Percentiles rank a stretch among this genome's conserved stretches.
phyloP scores from a whole-genome alignment of 2,329 filamentous ascomycete genomes.

The Talaromyces sp. region DNA sequence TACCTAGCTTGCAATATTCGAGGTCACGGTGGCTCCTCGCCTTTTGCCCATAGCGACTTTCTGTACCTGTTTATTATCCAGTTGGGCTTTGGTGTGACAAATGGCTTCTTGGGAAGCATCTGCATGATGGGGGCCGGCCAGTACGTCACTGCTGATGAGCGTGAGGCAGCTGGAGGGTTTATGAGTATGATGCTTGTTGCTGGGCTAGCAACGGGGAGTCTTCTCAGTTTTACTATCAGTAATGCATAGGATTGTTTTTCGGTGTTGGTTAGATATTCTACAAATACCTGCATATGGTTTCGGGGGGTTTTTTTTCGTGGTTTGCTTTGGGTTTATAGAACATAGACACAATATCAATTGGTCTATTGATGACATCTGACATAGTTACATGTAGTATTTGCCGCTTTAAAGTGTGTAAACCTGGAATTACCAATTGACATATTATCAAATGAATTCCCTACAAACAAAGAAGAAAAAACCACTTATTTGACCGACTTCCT shows the following conservation, averaged over 20 bases:
- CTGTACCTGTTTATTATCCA: slow-evolving; percentile 88
- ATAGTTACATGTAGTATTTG: too few relatives aligned
- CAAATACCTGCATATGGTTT: neutral
- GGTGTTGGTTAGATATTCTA: neutral
- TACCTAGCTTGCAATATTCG: slow-evolving; percentile 88
- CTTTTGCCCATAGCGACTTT: slow-evolving; percentile 70
- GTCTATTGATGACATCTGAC: too few relatives aligned
- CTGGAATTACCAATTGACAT: too few relatives aligned
- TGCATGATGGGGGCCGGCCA: slow-evolving; percentile 88
- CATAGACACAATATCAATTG: too few relatives aligned
- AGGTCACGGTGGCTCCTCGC: slow-evolving; percentile 61
- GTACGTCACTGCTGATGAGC: slow-evolving; percentile 76
- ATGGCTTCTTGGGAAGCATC: slow-evolving; percentile 79
- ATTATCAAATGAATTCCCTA: too few relatives aligned
- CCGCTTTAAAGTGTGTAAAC: too few relatives aligned
- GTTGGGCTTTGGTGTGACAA: slow-evolving; percentile 75
- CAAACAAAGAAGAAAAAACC: too few relatives aligned
- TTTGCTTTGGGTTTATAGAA: neutral
- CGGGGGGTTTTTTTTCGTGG: neutral
- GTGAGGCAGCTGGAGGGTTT: slow-evolving; percentile 85
- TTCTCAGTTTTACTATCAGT: slow-evolving; percentile 73
- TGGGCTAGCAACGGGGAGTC: slow-evolving; percentile 77
- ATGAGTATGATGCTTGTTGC: slow-evolving; percentile 89
- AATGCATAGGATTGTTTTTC: slow-evolving; percentile 17
- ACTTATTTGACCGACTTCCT: too few relatives aligned